Evolutionary conservation across 148 eudicot species (phyloP), one percentile per base, ranked within the genome.

Genomic region (Camellia sinensis): DNA sequence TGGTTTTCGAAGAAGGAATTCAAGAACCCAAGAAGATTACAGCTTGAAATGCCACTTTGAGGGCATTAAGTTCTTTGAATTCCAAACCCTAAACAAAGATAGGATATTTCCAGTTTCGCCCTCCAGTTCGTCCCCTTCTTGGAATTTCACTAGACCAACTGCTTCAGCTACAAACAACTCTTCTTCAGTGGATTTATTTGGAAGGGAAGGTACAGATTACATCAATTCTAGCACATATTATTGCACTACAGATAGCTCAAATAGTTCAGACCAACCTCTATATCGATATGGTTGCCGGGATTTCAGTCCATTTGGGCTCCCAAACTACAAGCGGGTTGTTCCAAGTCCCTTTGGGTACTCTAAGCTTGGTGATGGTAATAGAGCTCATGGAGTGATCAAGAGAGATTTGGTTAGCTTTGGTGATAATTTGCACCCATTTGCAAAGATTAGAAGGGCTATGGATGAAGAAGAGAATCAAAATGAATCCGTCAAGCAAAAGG

Each of bases 111-210:
- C 52, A 48, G 52, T 48, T 4, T 48, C 52, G 2, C 52, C 52
- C 52, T 48, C 52, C 60, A 79, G 77, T 22, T 80, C 83, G n/a
- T 72, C 74, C 46, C 56, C 60, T 71, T 84, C 83, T 18, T 88
- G 90, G 90, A 76, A 79, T 17, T 84, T 84, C 40, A 72, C 77
- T 14, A 67, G 79, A 48, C 81, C 89, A 15, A 61, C 6, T 0
- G 74, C 44, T 41, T 59, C 64, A 13, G 76, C 11, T 37, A 17
- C 57, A 4, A 80, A 74, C 5, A 60, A 78, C 8, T 78, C 78
- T 0, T 46, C 66, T 46, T 63, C 54, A 15, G 22, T 45, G 46
- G 81, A 80, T 72, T 44, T 77, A 21, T 73, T 50, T 15, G 81
- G 77, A 76, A 73, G 82, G 65, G 61, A 84, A 56, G 81, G 78